phyloP scores from a whole-genome alignment of 192 early-diverging fungal species.

The Kappamyces sp. region DNA sequence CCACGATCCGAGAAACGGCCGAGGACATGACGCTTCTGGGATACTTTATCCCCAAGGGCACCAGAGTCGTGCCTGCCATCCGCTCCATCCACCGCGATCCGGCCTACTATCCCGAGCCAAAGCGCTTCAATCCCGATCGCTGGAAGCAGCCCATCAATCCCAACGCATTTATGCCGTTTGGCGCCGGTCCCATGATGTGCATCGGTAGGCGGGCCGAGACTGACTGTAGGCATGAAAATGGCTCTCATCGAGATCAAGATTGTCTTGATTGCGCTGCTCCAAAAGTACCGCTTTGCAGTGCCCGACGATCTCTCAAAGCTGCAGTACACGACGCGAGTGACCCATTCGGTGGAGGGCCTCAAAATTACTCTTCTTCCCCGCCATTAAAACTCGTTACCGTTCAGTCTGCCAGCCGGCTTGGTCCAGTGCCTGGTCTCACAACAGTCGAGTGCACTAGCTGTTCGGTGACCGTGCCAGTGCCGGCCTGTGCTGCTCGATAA shows the following conservation, averaged over 20 bases:
- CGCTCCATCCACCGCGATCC: background rate
- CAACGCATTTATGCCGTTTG: background rate
- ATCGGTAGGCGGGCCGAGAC: background rate
- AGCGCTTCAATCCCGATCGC: background rate
- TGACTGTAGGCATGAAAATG: background rate
- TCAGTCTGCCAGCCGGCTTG: too few species aligned
- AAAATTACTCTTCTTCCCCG: too few species aligned
- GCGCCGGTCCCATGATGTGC: background rate
- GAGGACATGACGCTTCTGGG: background rate
- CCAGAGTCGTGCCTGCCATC: background rate
- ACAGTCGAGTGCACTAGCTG: too few species aligned
- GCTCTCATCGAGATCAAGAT: constrained; percentile 2
- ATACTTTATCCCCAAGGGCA: constrained; percentile 4
- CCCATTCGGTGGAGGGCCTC: too few species aligned
- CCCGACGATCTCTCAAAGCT: too few species aligned
- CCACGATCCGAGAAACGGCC: background rate
- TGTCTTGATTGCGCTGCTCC: too few species aligned
- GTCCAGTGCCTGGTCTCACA: too few species aligned
- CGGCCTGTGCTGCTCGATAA: too few species aligned
- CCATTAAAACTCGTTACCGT: too few species aligned
- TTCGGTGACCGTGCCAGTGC: too few species aligned
- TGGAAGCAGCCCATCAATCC: background rate
- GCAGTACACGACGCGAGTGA: too few species aligned
- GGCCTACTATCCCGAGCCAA: background rate
- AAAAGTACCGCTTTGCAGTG: too few species aligned